Percentiles rank a stretch among this genome's conserved stretches.
These are phyloP conservation scores for Phlebiopsis flavidoalba DNA, from an alignment of 768 basidiomycete genomes.

Conservation along the genomic window DNA sequence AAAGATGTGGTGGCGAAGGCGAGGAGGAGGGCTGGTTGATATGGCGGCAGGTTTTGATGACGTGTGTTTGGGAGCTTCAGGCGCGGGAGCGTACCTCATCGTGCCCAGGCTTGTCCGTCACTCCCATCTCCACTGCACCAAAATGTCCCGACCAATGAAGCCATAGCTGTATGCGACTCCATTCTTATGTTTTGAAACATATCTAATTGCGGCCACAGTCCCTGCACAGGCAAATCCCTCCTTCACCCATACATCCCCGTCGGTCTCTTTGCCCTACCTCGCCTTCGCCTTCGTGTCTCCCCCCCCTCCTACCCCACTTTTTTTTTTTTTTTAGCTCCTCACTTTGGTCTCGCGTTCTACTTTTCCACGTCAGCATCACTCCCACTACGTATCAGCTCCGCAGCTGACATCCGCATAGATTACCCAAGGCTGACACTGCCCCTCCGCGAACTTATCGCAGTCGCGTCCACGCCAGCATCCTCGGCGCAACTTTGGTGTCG, in stretches of 20 bases:
- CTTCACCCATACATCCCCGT: slow-evolving; percentile 70
- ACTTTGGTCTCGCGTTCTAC: slow-evolving; percentile 85
- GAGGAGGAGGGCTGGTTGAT: slow-evolving; percentile 25
- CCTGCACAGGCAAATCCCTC: slow-evolving; percentile 58
- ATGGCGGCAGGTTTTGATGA: slow-evolving; percentile 42
- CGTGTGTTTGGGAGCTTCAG: slow-evolving; percentile 48
- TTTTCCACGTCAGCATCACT: slow-evolving; percentile 65
- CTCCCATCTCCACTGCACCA: slow-evolving; percentile 10
- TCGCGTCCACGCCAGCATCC: slow-evolving; percentile 71
- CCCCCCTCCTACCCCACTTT: too few species aligned
- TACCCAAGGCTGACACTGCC: slow-evolving; percentile 69
- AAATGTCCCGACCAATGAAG: slow-evolving; percentile 54
- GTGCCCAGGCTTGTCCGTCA: neutral
- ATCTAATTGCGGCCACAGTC: slow-evolving; percentile 33
- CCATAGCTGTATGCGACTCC: slow-evolving; percentile 42
- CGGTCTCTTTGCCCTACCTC: slow-evolving; percentile 61
- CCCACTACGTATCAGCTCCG: neutral
- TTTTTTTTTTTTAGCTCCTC: too few species aligned
- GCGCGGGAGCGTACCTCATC: neutral
- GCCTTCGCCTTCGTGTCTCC: too few species aligned
- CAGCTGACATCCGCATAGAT: slow-evolving; percentile 38
- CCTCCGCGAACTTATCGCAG: slow-evolving; percentile 59
- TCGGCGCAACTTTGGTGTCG: slow-evolving; percentile 87
- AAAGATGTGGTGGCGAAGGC: slow-evolving; percentile 11
- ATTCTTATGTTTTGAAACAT: neutral